Percentiles rank a stretch among this genome's conserved stretches.
These are phyloP conservation scores for Barnettozyma vustinii DNA, from an alignment of 805 yeast species.

Conservation along the genomic window DNA sequence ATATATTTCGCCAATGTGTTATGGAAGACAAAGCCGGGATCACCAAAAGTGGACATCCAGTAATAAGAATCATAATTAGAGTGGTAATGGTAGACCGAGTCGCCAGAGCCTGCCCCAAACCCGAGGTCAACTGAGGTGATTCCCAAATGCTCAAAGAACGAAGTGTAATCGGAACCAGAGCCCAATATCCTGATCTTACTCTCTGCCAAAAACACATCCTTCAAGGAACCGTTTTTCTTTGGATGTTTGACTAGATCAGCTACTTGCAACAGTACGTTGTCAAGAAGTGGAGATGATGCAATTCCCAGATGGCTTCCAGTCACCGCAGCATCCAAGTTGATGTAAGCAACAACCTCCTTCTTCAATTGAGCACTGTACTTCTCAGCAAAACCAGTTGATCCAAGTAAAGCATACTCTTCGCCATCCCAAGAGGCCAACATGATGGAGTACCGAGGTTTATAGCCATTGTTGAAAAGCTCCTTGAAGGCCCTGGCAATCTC, in stretches of 20 bases:
- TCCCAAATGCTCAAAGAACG: constrained; percentile 54
- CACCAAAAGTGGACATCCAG: constrained; percentile 64
- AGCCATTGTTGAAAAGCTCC: constrained; percentile 46
- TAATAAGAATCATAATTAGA: constrained; percentile 67
- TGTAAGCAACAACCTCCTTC: constrained; percentile 54
- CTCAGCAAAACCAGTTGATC: constrained; percentile 77
- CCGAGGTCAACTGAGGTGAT: constrained; percentile 59
- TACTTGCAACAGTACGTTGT: constrained; percentile 38
- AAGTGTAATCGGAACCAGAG: constrained; percentile 67
- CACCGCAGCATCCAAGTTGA: constrained; percentile 64
- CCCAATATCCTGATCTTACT: constrained; percentile 46
- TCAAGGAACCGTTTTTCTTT: constrained; percentile 16
- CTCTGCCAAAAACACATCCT: constrained; percentile 25
- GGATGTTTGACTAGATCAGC: constrained; percentile 47
- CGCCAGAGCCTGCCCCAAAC: constrained; percentile 38
- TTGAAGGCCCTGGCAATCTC: constrained; percentile 61
- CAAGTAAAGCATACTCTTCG: constrained; percentile 70
- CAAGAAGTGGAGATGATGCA: constrained; percentile 44
- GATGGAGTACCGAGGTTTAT: constrained; percentile 63
- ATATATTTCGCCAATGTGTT: constrained; percentile 48
- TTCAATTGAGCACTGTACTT: constrained; percentile 43
- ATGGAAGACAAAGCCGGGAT: constrained; percentile 57
- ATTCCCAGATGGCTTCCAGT: constrained; percentile 54
- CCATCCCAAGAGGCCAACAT: constrained; percentile 80
- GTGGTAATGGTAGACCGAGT: constrained; percentile 69